Base-by-base conservation (phyloP, 495 filamentous ascomycete genomes). In the Clavariopsis aquatica region DNA sequence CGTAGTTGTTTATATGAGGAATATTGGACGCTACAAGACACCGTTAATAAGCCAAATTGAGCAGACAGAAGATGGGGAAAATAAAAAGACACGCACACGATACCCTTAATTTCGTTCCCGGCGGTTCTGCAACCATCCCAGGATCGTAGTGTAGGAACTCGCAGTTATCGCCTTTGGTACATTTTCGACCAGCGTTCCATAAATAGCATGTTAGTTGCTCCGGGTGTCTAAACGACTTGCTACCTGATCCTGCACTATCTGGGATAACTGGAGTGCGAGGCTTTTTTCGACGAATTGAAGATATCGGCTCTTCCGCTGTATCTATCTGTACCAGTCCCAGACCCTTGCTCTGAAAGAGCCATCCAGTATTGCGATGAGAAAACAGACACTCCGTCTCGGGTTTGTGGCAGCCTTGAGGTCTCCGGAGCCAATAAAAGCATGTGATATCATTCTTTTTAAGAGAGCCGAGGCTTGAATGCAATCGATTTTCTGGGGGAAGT, bases 391-490 rank as follows among this genome's bases (percentile, higher is more conserved):
- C 24, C 46, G 26, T 28, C 13, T 57, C 7, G 10, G 57, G 23
- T 34, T 66, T 61, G 1, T 34, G 1, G 17, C 34, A 36, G 12
- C 57, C 64, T 26, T 36, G 7, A 5, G 8, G 9, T 24, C 13
- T 23, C 22, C 34, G 27, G 3, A 46, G 23, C 56, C 57, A 66
- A 27, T 47, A 66, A 24, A 26, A 60, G 29, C 63, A 66, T 20
- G 63, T 66, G 8, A 55, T 9, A n/a, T 43, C 38, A 17, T 43
- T 34, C 31, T 34, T 34, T 34, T 12, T 12, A 34, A 34, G 31
- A 6, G 31, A 34, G 12, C 12, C 31, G 31, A 12, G 31, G 31
- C 12, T 34, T 34, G 31, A 12, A 12, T 34, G 31, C 5, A 19
- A 47, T 17, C 8, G n/a, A 28, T 29, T 56, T 15, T 29, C 19